Evolutionary conservation across 2,329 filamentous ascomycete species (phyloP).

Genomic region (Macroventuria anomochaeta): DNA sequence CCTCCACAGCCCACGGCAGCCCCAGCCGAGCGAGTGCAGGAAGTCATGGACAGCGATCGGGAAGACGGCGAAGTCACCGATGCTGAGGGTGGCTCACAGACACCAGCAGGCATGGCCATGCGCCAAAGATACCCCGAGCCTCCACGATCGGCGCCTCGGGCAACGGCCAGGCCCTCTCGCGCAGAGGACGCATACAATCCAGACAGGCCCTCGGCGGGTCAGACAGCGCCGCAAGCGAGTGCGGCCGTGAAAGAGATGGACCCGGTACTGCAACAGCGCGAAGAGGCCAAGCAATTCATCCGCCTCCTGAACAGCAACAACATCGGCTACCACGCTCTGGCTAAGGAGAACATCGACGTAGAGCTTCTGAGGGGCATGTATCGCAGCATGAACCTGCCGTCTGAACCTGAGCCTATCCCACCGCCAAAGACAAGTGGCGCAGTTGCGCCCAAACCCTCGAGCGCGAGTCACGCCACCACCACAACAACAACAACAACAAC

Average conservation of each 20-base stretch:
- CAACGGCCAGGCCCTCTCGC: not conserved
- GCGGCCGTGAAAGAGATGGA: slow-evolving; percentile 10
- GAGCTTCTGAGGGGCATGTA: slow-evolving; percentile 39
- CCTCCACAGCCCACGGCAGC: slow-evolving; percentile 14
- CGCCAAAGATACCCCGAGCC: slow-evolving; percentile 18
- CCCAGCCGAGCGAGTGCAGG: slow-evolving; percentile 32
- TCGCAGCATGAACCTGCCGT: slow-evolving; percentile 37
- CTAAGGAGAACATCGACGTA: slow-evolving; percentile 36
- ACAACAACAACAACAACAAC: too few species aligned
- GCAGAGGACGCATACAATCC: slow-evolving; percentile 25
- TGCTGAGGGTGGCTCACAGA: slow-evolving; percentile 24
- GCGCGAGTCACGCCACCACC: slow-evolving; percentile 3
- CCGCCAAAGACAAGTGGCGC: slow-evolving; percentile 25
- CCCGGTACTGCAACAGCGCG: slow-evolving; percentile 33
- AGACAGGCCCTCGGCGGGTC: slow-evolving; percentile 28
- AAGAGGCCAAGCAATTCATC: slow-evolving; percentile 47
- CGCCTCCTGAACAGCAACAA: slow-evolving; percentile 60
- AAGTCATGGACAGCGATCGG: slow-evolving; percentile 52
- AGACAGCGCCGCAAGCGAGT: slow-evolving; percentile 7
- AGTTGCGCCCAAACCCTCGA: slow-evolving; percentile 5
- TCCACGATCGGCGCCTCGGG: slow-evolving; percentile 35
- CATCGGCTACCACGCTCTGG: slow-evolving; percentile 74
- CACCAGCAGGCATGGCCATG: slow-evolving; percentile 18
- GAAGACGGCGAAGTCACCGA: slow-evolving; percentile 84
- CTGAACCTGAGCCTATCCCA: slow-evolving; percentile 33